Conservation (phyloP, 2,329 filamentous ascomycete genomes). For the Aspergillus chevalieri region DNA sequence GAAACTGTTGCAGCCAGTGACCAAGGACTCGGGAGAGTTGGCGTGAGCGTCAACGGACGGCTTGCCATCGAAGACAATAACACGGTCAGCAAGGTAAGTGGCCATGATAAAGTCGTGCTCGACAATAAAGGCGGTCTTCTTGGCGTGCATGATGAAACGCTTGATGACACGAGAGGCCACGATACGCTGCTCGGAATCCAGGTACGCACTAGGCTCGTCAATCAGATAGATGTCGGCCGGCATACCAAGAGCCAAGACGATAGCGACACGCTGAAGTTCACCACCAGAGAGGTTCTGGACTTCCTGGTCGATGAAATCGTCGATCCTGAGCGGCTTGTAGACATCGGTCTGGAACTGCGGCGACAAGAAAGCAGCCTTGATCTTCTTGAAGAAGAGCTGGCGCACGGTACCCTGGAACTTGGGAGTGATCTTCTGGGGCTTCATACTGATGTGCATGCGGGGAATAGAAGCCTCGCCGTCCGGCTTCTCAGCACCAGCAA, state of each 20-base stretch:
- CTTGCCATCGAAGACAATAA: conserved; percentile 96
- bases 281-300: conserved; percentile 98
- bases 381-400: conserved; percentile 99
- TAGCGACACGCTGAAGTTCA: conserved; percentile 98
- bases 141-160: conserved; percentile 99
- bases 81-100: conserved; percentile 76
- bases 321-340: conserved; percentile 97
- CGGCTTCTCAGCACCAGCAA: conserved; percentile 88
- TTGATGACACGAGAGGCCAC: conserved; percentile 96
- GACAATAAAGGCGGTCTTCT: conserved; percentile 98
- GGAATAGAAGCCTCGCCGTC: conserved; percentile 74
- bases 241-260: conserved; percentile 90
- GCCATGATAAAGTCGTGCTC: conserved; percentile 99
- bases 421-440: conserved; percentile 98
- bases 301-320: conserved; percentile 99
- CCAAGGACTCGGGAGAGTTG: conserved; percentile 81
- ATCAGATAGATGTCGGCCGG: conserved; percentile 98
- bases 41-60: conserved; percentile 84
- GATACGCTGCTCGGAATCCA: conserved; percentile 98
- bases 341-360: conserved; percentile 99
- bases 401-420: conserved; percentile 97
- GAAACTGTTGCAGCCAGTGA: conserved; percentile 95
- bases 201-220: conserved; percentile 93
- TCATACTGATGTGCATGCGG: conserved; percentile 97
- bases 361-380: conserved; percentile 91